Percentiles rank a stretch among this genome's conserved stretches.
These are phyloP conservation scores for Rutstroemia sp. DNA, from an alignment of 2,329 filamentous ascomycete species.

Conservation along the genomic window DNA sequence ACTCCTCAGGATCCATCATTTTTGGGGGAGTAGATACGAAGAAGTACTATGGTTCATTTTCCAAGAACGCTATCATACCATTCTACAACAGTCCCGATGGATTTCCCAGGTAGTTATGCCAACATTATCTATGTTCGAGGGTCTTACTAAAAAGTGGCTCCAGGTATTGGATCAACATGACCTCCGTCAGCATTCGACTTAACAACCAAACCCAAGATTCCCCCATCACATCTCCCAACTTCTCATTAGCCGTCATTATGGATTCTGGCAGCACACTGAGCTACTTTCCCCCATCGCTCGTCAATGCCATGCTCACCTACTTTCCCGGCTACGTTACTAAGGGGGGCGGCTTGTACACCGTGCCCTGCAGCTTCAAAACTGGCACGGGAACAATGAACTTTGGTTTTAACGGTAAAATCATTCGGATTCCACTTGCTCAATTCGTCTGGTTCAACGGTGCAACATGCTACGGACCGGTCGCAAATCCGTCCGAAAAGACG, in stretches of 20 bases:
- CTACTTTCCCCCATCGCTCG: slow-evolving; percentile 9
- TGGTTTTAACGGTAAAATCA: slow-evolving; percentile 13
- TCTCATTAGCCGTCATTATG: slow-evolving; percentile 12
- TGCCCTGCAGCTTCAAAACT: slow-evolving; percentile 8
- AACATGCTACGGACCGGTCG: slow-evolving; percentile 5
- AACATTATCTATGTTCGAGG: not conserved
- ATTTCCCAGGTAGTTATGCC: slow-evolving; percentile 2
- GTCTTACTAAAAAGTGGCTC: not conserved
- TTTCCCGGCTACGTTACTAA: slow-evolving; percentile 13
- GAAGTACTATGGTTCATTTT: slow-evolving; percentile 16
- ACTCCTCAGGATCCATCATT: slow-evolving; percentile 13
- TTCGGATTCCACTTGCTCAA: slow-evolving; percentile 14
- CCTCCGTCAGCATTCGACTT: slow-evolving; percentile 13
- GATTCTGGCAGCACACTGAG: slow-evolving; percentile 15
- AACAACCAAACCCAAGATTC: not conserved
- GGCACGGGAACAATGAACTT: slow-evolving; percentile 14
- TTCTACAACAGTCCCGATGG: slow-evolving; percentile 12
- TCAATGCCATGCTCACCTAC: slow-evolving; percentile 10
- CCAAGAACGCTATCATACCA: slow-evolving; percentile 16
- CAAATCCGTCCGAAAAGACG: slow-evolving; percentile 2
- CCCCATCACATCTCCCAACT: not conserved
- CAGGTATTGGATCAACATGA: slow-evolving; percentile 21
- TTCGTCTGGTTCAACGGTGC: slow-evolving; percentile 14
- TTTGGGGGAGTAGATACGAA: slow-evolving; percentile 20
- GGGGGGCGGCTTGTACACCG: slow-evolving; percentile 11